Percentiles rank a stretch among this genome's conserved stretches.
phyloP scores from a whole-genome alignment of 495 filamentous ascomycete genomes.

The Penicillium chermesinum region DNA sequence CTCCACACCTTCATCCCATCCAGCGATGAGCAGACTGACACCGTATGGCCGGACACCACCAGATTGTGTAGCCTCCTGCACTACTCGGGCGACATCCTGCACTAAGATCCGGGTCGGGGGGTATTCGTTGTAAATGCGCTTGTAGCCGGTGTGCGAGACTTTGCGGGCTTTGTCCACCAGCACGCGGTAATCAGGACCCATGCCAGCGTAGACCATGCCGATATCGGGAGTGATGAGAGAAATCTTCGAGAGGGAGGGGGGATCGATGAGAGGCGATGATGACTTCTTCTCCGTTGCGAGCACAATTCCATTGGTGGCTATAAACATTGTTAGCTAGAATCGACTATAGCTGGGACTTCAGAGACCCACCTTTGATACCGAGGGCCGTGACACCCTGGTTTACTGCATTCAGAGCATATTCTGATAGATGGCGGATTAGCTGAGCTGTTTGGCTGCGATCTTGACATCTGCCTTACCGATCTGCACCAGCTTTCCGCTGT shows the following conservation, averaged over 20 bases:
- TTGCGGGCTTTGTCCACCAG: constrained; percentile 97
- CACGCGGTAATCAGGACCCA: constrained; percentile 97
- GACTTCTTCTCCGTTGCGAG: constrained; percentile 99
- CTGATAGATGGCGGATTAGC: constrained; percentile 42
- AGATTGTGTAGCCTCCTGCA: constrained; percentile 98
- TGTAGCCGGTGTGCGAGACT: constrained; percentile 98
- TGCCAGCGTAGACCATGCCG: constrained; percentile 99
- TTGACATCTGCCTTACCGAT: constrained; percentile 43
- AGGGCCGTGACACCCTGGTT: constrained; percentile 98
- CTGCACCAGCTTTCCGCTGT: constrained; percentile 85
- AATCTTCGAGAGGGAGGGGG: constrained; percentile 93
- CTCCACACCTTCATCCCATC: constrained; percentile 95
- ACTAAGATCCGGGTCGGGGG: constrained; percentile 97
- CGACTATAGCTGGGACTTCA: background rate
- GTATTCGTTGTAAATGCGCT: constrained; percentile 99
- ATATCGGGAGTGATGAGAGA: constrained; percentile 97
- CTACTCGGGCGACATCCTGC: constrained; percentile 94
- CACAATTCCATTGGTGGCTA: constrained; percentile 97
- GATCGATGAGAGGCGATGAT: constrained; percentile 89
- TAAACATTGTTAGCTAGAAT: constrained; percentile 6
- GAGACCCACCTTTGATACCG: constrained; percentile 84
- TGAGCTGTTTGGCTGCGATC: background rate
- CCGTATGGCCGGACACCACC: constrained; percentile 98
- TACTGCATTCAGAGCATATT: constrained; percentile 98
- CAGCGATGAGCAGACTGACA: constrained; percentile 89